Evolutionary conservation across 1,284 basidiomycete species (phyloP), one percentile per base, ranked within the genome.

Genomic region (Amylostereum chailletii): DNA sequence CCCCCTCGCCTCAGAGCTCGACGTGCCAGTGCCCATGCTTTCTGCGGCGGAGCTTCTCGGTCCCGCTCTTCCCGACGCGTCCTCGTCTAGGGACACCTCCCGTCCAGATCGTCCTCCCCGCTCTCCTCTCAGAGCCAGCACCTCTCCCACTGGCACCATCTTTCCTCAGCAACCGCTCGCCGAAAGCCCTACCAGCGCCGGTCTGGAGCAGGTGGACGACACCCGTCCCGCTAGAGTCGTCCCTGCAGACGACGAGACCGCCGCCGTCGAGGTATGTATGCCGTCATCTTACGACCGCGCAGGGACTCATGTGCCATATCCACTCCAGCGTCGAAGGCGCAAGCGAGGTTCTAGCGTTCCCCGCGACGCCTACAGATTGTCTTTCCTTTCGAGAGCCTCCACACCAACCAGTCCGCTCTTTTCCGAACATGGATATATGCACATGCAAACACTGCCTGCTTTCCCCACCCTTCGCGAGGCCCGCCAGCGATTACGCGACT

Each of bases 401-500:
- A 63, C 62, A 19, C 63, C 64, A 49, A 63, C 66, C 32, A 66
- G 63, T 56, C 64, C 68, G 8, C 58, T 61, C 38, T 68, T 68
- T 7, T 65, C 69, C 5, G 54, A 62, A 47, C 55, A 58, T 32
- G 56, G 60, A 47, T 45, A 53, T 41, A 54, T 54, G 50, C 55
- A 53, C 42, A 54, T 54, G 52, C 56, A 56, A 54, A 59, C 48
- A 47, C 57, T 34, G 50, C 64, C 46, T 51, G 59, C 36, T 51
- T 63, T 45, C 60, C 53, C 44, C 43, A 61, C 45, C 52, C 55
- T 51, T 29, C 58, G 53, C 34, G 56, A 59, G 34, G 54, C 53
- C 42, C 53, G 55, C 27, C 58, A 56, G 33, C 61, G 63, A 40
- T 55, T 70, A 44, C 70, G 74, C 50, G 75, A 81, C 55, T 81